Evolutionary conservation across 345 rosid genomes (phyloP).

Genomic region (Hibiscus trionum): DNA sequence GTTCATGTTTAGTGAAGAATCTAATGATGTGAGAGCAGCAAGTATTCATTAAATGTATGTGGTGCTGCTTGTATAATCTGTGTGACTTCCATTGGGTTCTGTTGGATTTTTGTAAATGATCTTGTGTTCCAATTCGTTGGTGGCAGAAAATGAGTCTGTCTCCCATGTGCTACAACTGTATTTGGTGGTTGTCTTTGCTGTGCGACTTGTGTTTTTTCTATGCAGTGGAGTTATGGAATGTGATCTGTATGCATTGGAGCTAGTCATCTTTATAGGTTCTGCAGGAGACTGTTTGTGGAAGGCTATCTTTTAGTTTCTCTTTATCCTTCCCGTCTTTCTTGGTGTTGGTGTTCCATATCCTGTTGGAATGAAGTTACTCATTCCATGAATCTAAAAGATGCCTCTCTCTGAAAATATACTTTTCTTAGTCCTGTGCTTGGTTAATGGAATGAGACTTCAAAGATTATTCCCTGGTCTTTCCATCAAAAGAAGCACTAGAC

Average conservation of each 20-base stretch:
- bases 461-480: background rate
- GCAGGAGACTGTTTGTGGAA: background rate
- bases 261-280: background rate
- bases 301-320: background rate
- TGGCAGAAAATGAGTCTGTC: no score
- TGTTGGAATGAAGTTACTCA: background rate
- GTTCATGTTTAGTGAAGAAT: conserved; percentile 1
- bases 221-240: background rate
- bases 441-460: no score
- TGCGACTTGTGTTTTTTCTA: background rate
- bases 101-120: background rate
- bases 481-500: background rate
- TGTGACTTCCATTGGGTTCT: background rate
- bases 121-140: background rate
- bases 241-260: background rate
- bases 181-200: background rate
- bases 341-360: background rate
- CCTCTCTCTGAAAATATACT: background rate
- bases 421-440: background rate
- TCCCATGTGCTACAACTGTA: background rate
- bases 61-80: background rate
- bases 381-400: background rate
- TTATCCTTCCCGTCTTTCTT: background rate
- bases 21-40: background rate
- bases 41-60: background rate